Evolutionary conservation across 2,329 filamentous ascomycete species (phyloP).

Genomic region (Botrytis pseudocinerea): DNA sequence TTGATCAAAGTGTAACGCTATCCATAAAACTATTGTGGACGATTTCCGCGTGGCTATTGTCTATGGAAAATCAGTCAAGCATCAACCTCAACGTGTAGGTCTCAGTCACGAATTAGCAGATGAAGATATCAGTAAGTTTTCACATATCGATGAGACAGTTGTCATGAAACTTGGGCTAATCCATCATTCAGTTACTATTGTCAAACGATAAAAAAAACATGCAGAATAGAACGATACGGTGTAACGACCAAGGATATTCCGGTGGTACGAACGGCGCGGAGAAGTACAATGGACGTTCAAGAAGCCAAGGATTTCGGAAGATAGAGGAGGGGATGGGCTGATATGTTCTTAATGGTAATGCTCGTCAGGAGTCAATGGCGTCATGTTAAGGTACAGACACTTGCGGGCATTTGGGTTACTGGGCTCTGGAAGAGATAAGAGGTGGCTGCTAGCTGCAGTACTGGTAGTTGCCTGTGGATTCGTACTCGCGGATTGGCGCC

Average conservation of each 20-base stretch:
- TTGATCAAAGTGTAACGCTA: constrained; percentile 79
- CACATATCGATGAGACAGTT: background rate
- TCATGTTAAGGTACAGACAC: constrained; percentile 25
- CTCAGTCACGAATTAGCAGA: constrained; percentile 88
- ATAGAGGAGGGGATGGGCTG: constrained; percentile 2
- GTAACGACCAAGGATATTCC: constrained; percentile 19
- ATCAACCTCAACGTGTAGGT: constrained; percentile 95
- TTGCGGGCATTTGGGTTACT: background rate
- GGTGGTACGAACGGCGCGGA: constrained; percentile 10
- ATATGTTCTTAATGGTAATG: constrained; percentile 15
- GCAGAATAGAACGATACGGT: constrained; percentile 11
- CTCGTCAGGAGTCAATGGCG: constrained; percentile 29
- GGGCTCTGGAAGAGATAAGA: background rate
- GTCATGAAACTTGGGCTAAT: constrained; percentile 3
- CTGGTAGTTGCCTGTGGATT: constrained; percentile 1
- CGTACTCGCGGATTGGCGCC: background rate
- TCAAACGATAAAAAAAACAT: constrained; percentile 58
- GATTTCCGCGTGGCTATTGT: constrained; percentile 95
- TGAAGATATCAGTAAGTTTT: constrained; percentile 74
- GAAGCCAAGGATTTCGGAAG: background rate
- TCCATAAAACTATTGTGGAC: constrained; percentile 93
- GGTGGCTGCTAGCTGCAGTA: constrained; percentile 9
- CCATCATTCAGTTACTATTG: constrained; percentile 55
- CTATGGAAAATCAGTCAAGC: constrained; percentile 97
- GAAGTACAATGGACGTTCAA: background rate